Conservation (phyloP, 1,139 yeast genomes). For the Spathaspora sp. region DNA sequence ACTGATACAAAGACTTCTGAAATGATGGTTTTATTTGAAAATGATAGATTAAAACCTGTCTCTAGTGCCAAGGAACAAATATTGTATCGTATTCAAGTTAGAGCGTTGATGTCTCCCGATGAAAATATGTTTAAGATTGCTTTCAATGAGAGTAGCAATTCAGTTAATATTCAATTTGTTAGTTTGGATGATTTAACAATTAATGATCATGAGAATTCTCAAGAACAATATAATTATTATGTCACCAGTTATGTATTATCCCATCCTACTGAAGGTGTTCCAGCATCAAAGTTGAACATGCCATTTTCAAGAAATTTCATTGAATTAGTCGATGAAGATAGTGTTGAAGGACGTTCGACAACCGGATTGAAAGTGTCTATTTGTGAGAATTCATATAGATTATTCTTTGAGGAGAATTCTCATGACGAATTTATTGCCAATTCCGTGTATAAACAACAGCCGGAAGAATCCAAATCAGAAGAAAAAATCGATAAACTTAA, state of each 20-base stretch:
- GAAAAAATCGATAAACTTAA: conserved; percentile 30
- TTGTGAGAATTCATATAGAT: conserved; percentile 73
- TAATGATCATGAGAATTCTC: conserved; percentile 70
- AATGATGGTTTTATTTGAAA: conserved; percentile 76
- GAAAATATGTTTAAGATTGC: conserved; percentile 92
- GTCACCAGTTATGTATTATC: conserved; percentile 91
- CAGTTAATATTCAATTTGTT: conserved; percentile 77
- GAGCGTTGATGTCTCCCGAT: conserved; percentile 75
- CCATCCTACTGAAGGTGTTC: conserved; percentile 95
- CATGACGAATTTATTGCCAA: conserved; percentile 76
- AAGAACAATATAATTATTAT: conserved; percentile 89
- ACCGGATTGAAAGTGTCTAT: conserved; percentile 81
- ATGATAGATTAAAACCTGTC: conserved; percentile 62
- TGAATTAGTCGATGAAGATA: conserved; percentile 58
- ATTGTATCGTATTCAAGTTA: conserved; percentile 82
- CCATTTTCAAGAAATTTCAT: conserved; percentile 70
- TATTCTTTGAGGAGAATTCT: conserved; percentile 81
- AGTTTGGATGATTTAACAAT: conserved; percentile 86
- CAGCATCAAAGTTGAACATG: conserved; percentile 70
- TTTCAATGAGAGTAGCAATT: conserved; percentile 53
- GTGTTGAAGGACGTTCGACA: conserved; percentile 62
- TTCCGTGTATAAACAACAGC: conserved; percentile 39
- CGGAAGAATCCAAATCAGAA: conserved; percentile 24
- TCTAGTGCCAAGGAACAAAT: conserved; percentile 87
- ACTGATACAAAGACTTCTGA: conserved; percentile 84